These are phyloP conservation scores for Exophiala sp. DNA, from an alignment of 2,329 filamentous ascomycete genomes.

Conservation along the genomic window DNA sequence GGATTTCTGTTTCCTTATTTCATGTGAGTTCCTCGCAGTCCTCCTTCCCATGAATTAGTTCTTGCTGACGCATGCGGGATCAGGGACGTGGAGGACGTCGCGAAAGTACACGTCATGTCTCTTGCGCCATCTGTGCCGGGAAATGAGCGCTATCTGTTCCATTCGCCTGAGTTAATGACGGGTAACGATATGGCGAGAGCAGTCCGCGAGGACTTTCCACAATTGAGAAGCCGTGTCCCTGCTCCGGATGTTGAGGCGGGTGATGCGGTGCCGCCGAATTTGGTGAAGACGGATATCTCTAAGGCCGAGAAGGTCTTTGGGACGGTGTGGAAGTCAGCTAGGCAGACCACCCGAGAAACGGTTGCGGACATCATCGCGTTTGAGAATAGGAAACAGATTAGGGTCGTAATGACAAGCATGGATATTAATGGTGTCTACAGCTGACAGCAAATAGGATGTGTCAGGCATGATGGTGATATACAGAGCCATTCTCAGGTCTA, in stretches of 20 bases:
- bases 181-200: not conserved
- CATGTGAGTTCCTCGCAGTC: slow-evolving; percentile 1
- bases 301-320: slow-evolving; percentile 15
- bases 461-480: too few species aligned
- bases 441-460: not conserved
- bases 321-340: slow-evolving; percentile 7
- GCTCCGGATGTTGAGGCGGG: not conserved
- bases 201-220: slow-evolving; percentile 10
- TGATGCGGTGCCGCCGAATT: not conserved
- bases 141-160: slow-evolving; percentile 11
- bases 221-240: slow-evolving; percentile 4
- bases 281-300: slow-evolving; percentile 7
- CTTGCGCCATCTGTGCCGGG: slow-evolving; percentile 6
- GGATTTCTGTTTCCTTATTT: slow-evolving; percentile 10
- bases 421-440: not conserved
- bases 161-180: slow-evolving; percentile 8
- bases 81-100: slow-evolving; percentile 13
- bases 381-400: not conserved
- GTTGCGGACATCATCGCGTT: slow-evolving; percentile 11
- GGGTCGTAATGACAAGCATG: too few species aligned
- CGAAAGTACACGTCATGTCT: slow-evolving; percentile 8
- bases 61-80: not conserved
- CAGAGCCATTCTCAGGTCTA: too few species aligned
- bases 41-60: not conserved
- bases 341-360: slow-evolving; percentile 7